Percentiles rank a stretch among this genome's conserved stretches.
Conservation (phyloP, 2,329 filamentous ascomycete genomes). For the Trichoderma asperellum region DNA sequence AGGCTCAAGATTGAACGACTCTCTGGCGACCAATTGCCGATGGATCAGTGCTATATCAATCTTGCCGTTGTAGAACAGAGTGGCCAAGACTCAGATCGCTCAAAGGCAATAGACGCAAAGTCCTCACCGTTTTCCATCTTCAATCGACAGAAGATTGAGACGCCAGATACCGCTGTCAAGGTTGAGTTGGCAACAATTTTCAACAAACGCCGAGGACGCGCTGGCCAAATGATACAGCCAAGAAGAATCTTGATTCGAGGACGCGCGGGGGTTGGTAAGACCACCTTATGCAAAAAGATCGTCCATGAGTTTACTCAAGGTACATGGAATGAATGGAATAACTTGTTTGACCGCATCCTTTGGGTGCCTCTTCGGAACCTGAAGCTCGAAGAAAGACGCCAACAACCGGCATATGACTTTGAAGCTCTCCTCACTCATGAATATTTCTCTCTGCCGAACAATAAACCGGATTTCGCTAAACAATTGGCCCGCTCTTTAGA, state of each 20-base stretch:
- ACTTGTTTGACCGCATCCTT: constrained; percentile 43
- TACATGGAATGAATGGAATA: constrained; percentile 28
- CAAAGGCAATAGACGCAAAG: too few species aligned
- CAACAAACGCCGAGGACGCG: constrained; percentile 31
- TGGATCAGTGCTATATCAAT: constrained; percentile 48
- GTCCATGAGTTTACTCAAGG: constrained; percentile 40
- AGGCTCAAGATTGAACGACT: constrained; percentile 42
- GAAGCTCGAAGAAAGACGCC: constrained; percentile 35
- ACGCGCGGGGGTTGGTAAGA: constrained; percentile 44
- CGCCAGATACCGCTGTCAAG: constrained; percentile 32
- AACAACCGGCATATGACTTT: constrained; percentile 32
- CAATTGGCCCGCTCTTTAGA: constrained; percentile 30
- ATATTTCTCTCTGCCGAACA: constrained; percentile 35
- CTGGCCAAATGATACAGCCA: constrained; percentile 31
- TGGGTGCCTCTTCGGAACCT: constrained; percentile 45
- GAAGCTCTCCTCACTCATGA: constrained; percentile 36
- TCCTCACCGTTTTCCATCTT: not conserved
- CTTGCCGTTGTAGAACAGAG: constrained; percentile 42
- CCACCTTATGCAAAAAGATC: constrained; percentile 47
- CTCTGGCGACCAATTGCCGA: constrained; percentile 40
- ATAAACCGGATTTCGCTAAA: constrained; percentile 30
- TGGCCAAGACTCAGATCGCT: not conserved
- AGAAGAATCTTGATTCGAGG: constrained; percentile 43
- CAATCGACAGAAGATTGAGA: constrained; percentile 37
- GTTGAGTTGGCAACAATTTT: constrained; percentile 39